Evolutionary conservation across 2,329 filamentous ascomycete genomes (phyloP).

Genomic region (Sclerotinia minor): DNA sequence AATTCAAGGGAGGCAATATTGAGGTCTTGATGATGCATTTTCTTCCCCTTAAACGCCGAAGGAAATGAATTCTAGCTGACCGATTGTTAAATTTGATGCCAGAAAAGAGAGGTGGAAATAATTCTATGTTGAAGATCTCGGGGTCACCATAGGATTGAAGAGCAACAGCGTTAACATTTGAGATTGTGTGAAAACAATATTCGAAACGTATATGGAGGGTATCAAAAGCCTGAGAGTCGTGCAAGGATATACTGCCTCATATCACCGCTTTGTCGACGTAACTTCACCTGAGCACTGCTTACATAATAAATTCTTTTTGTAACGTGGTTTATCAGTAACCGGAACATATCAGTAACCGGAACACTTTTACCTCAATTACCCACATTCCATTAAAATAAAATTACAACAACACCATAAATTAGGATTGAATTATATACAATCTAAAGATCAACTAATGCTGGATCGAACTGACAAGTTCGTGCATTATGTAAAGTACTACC

Average conservation of each 20-base stretch:
- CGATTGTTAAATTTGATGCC: background rate
- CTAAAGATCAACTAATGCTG: too few relatives aligned
- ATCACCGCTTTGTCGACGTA: slow-evolving; percentile 13
- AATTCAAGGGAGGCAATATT: slow-evolving; percentile 8
- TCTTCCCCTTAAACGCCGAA: background rate
- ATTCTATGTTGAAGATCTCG: background rate
- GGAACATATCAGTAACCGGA: too few relatives aligned
- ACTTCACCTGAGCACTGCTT: background rate
- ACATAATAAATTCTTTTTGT: slow-evolving; percentile 22
- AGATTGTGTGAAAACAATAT: slow-evolving; percentile 8
- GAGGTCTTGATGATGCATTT: slow-evolving; percentile 17
- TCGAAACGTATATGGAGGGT: background rate
- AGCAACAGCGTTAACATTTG: background rate
- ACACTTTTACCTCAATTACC: too few relatives aligned
- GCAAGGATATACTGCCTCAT: slow-evolving; percentile 13
- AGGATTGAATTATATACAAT: too few relatives aligned
- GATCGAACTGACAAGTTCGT: too few relatives aligned
- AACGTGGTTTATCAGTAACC: too few relatives aligned
- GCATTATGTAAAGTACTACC: too few relatives aligned
- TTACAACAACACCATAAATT: too few relatives aligned
- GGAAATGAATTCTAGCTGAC: too few relatives aligned
- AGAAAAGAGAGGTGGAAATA: background rate
- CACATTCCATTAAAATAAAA: too few relatives aligned
- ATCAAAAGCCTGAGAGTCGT: slow-evolving; percentile 14
- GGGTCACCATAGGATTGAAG: background rate